phyloP scores from a whole-genome alignment of 768 basidiomycete genomes.

The Tricholoma terreum region DNA sequence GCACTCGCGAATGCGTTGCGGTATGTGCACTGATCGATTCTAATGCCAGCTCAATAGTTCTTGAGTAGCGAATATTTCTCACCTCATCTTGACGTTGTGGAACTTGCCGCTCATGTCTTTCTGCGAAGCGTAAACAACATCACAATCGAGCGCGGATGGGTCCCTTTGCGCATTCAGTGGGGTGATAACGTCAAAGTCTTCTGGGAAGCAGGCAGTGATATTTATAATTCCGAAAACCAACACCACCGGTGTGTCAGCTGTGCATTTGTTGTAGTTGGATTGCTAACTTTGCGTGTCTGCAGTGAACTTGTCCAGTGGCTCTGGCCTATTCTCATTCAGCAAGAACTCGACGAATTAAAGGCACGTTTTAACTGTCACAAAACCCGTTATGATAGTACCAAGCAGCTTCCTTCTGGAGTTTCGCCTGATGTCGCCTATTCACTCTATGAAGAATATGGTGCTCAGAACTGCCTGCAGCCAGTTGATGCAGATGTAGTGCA shows the following conservation, averaged over 20 bases:
- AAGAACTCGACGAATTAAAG: slow-evolving; percentile 18
- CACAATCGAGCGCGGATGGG: slow-evolving; percentile 29
- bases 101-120: background rate
- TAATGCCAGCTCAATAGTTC: slow-evolving; percentile 20
- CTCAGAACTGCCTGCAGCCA: slow-evolving; percentile 14
- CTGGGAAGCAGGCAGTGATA: slow-evolving; percentile 14
- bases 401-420: slow-evolving; percentile 20
- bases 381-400: slow-evolving; percentile 14
- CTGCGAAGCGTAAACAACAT: background rate
- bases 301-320: slow-evolving; percentile 29
- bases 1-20: slow-evolving; percentile 25
- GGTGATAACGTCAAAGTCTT: slow-evolving; percentile 26
- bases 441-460: slow-evolving; percentile 15
- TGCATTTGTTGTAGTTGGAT: background rate
- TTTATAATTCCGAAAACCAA: background rate
- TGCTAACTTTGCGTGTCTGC: background rate
- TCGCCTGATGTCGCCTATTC: slow-evolving; percentile 20
- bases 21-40: slow-evolving; percentile 20
- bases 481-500: slow-evolving; percentile 18
- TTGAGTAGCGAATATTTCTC: background rate
- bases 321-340: slow-evolving; percentile 26
- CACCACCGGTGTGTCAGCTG: background rate
- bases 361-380: slow-evolving; percentile 17
- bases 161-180: slow-evolving; percentile 21
- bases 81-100: background rate